Percentiles rank a stretch among this genome's conserved stretches.
Evolutionary conservation across 352 stramenopile genomes (phyloP).

Genomic region (Pythium rishiriense): DNA sequence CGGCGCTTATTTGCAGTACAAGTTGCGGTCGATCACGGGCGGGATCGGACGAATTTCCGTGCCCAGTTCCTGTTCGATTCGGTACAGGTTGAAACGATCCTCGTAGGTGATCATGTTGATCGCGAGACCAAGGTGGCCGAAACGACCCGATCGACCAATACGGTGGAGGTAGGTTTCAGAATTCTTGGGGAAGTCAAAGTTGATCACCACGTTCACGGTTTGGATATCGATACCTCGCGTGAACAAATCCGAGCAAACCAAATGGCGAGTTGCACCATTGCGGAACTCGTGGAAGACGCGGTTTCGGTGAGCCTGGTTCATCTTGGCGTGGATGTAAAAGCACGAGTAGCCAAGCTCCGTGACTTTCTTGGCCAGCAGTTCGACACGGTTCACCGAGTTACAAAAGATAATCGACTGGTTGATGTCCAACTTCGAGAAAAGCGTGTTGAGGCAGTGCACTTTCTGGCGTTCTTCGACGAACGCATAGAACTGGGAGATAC

Average conservation of each 20-base stretch:
- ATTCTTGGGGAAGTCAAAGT: slow-evolving; percentile 99
- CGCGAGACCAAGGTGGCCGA: slow-evolving; percentile 98
- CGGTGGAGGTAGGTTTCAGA: slow-evolving; percentile 99
- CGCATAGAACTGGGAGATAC: slow-evolving; percentile 99
- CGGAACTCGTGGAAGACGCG: slow-evolving; percentile 99
- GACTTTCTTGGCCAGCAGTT: slow-evolving; percentile 99
- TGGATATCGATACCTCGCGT: slow-evolving; percentile 99
- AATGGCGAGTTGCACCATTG: slow-evolving; percentile 95
- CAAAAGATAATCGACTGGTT: slow-evolving; percentile 99
- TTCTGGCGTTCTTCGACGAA: slow-evolving; percentile 99
- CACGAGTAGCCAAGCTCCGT: slow-evolving; percentile 99
- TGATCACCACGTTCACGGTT: slow-evolving; percentile 99
- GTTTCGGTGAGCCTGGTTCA: slow-evolving; percentile 99
- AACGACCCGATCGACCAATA: slow-evolving; percentile 98
- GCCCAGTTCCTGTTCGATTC: slow-evolving; percentile 98
- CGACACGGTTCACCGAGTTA: slow-evolving; percentile 99
- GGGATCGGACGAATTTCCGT: slow-evolving; percentile 99
- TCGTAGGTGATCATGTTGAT: slow-evolving; percentile 99
- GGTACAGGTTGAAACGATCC: slow-evolving; percentile 97
- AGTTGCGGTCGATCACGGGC: slow-evolving; percentile 96
- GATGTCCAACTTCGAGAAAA: slow-evolving; percentile 99
- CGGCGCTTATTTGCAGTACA: slow-evolving; percentile 93
- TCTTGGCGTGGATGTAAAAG: slow-evolving; percentile 99
- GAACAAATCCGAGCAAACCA: slow-evolving; percentile 99
- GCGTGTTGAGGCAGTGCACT: slow-evolving; percentile 99